Base-by-base conservation (phyloP, 202 grass and related monocot genomes). In the Setaria italica region DNA sequence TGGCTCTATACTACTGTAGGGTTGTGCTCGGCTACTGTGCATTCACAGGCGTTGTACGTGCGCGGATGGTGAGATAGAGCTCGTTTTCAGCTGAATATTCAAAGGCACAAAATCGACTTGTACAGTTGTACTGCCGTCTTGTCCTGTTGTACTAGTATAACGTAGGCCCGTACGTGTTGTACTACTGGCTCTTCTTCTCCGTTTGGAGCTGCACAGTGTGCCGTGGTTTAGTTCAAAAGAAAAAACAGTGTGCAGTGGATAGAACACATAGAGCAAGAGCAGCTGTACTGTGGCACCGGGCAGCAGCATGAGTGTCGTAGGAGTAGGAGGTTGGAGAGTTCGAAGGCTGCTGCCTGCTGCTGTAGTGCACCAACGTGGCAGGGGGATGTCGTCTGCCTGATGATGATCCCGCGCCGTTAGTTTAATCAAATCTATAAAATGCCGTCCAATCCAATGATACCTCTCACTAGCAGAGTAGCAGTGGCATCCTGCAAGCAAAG, bases 21-120 rank as follows among this genome's bases (percentile, higher is more conserved):
- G 47, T 77, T 43, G 73, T 58, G 82, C 9, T 10, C 14, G 45
- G 82, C n/a, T 15, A 84, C 82, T 84, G 82, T 47, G 14, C 8
- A 17, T 3, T 84, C 62, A 46, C 82, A 43, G 41, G 54, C 53
- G 46, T 0, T 11, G 47, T 68, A 39, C 2, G 16, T 4, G n/a
- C 9, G 41, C 19, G 11, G 33, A 8, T 13, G 11, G 25, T 0
- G 25, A 10, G 58, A 60, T 60, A 9, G 9, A 4, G 58, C 9
- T 11, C 62, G 30, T 15, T 35, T 34, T 34, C 62, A 16, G 32
- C 15, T 67, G 64, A 7, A 19, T 67, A 19, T 67, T 67, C 63
- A 9, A 9, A 37, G 33, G 13, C 13, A 67, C 7, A 35, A 21
- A 59, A 4, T n/a, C 9, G n/a, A 8, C 8, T 4, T 60, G 57